A percentile compares a stretch with the other conserved stretches of the same genome.
phyloP scores from a whole-genome alignment of 116 monocot genomes.

The Phalaenopsis hybrid region DNA sequence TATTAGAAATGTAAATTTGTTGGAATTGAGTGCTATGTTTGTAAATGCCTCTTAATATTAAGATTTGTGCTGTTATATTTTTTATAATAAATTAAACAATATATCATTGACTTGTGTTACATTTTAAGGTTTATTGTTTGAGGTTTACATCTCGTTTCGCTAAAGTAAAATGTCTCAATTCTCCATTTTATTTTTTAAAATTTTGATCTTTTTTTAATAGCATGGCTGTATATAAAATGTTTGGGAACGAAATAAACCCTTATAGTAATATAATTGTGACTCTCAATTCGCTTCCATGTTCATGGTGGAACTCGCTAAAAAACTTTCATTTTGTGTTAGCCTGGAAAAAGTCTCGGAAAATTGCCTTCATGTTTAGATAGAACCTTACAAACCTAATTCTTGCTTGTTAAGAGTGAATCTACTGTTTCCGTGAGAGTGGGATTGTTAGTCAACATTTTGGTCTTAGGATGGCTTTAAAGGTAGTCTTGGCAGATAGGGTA shows the following conservation, averaged over 20 bases:
- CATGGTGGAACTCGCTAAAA: neutral
- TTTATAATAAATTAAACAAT: too few relatives aligned
- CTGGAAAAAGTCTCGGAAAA: neutral
- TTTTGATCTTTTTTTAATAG: neutral
- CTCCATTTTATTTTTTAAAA: too few relatives aligned
- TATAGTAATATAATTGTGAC: neutral
- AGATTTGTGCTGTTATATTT: too few relatives aligned
- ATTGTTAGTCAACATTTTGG: neutral
- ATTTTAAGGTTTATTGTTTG: too few relatives aligned
- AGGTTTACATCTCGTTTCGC: too few relatives aligned
- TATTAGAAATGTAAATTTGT: too few relatives aligned
- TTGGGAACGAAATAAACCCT: neutral
- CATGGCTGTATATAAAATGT: neutral
- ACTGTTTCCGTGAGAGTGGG: neutral
- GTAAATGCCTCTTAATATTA: too few relatives aligned
- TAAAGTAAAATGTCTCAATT: too few relatives aligned
- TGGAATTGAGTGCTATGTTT: too few relatives aligned
- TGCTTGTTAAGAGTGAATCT: neutral
- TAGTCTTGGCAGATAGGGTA: neutral
- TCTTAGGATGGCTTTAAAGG: neutral
- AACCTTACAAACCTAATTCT: neutral
- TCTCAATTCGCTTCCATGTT: neutral
- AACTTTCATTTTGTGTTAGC: neutral
- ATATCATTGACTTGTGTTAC: too few relatives aligned
- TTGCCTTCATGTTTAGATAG: neutral